These are phyloP conservation scores for Sporothrix variecibatus DNA, from an alignment of 2,329 filamentous ascomycete species.

Conservation along the genomic window DNA sequence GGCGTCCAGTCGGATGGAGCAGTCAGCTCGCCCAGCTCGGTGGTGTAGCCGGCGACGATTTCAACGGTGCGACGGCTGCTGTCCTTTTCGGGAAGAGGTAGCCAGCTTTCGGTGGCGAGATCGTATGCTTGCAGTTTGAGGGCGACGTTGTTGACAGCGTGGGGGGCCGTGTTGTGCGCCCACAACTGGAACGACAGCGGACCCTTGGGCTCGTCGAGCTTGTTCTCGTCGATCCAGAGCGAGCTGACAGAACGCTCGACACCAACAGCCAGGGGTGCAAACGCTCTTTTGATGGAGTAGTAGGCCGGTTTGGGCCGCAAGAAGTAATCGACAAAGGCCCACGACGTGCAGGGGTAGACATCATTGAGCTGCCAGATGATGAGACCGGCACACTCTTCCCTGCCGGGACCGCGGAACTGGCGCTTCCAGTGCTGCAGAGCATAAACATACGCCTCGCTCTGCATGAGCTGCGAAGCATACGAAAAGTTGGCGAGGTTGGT, in stretches of 20 bases:
- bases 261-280: constrained; percentile 70
- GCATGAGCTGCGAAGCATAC: constrained; percentile 69
- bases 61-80: neutral
- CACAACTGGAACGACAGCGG: neutral
- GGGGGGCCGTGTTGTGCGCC: neutral
- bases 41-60: neutral
- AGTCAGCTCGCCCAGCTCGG: neutral
- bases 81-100: neutral
- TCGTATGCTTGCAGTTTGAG: neutral
- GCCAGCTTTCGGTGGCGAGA: neutral
- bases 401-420: constrained; percentile 52
- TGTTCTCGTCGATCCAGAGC: neutral
- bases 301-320: constrained; percentile 77
- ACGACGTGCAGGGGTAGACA: constrained; percentile 84
- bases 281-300: constrained; percentile 74
- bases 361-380: constrained; percentile 86
- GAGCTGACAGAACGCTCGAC: constrained; percentile 54
- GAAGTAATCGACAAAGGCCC: constrained; percentile 77
- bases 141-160: neutral
- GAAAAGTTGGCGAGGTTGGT: constrained; percentile 48
- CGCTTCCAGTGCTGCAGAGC: constrained; percentile 52
- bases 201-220: neutral
- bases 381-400: constrained; percentile 73
- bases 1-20: neutral
- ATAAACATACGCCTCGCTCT: constrained; percentile 65